Percentiles rank a stretch among this genome's conserved stretches.
These are phyloP conservation scores for Thermoascus crustaceus DNA, from an alignment of 2,329 filamentous ascomycete species.

Conservation along the genomic window DNA sequence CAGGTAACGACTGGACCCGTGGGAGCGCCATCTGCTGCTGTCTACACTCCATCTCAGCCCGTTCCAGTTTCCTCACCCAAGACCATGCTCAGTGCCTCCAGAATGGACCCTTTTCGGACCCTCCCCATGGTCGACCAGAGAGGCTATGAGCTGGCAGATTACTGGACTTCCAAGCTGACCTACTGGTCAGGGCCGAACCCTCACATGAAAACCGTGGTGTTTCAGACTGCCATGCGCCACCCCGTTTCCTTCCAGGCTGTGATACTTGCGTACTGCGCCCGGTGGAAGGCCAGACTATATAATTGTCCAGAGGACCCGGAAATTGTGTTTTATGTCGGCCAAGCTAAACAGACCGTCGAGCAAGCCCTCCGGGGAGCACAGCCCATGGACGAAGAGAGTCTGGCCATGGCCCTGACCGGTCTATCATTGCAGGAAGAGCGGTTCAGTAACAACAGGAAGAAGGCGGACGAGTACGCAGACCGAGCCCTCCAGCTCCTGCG, in stretches of 20 bases:
- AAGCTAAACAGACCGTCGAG: conserved; percentile 20
- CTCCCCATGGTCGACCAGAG: conserved; percentile 19
- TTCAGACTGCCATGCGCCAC: conserved; percentile 25
- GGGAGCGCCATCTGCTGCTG: no score
- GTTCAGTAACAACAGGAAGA: conserved; percentile 25
- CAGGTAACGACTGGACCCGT: no score
- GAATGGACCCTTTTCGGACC: conserved; percentile 26
- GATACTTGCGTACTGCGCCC: conserved; percentile 30
- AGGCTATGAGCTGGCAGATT: conserved; percentile 27
- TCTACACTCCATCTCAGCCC: conserved; percentile 1
- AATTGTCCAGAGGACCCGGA: conserved; percentile 15
- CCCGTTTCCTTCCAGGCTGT: conserved; percentile 29
- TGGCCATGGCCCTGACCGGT: conserved; percentile 27
- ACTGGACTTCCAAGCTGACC: conserved; percentile 28
- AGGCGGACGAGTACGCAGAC: conserved; percentile 20
- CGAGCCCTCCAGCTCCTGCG: conserved; percentile 26
- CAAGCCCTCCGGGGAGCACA: conserved; percentile 15
- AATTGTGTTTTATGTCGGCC: conserved; percentile 20
- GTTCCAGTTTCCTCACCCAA: conserved; percentile 18
- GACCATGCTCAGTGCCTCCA: conserved; percentile 20
- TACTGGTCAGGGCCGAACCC: conserved; percentile 37
- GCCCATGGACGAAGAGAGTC: conserved; percentile 19
- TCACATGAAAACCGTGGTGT: conserved; percentile 29
- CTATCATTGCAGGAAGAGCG: conserved; percentile 32
- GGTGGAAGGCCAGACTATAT: conserved; percentile 26